Evolutionary conservation across 305 asterid genomes (phyloP).

Genomic region (Caryopteris hybrid): DNA sequence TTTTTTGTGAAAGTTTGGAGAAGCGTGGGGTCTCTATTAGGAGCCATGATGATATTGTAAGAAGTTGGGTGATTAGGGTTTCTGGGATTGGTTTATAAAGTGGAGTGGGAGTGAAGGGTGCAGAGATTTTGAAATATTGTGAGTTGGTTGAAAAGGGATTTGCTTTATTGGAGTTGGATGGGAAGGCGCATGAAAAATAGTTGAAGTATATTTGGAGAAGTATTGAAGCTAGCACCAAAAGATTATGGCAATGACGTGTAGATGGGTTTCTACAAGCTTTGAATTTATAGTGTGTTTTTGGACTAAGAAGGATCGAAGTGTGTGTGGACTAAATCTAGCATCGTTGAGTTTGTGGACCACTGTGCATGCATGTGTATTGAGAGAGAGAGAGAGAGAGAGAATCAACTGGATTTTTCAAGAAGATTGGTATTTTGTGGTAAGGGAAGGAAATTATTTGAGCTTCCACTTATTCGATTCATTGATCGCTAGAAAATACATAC

Average conservation of each 20-base stretch:
- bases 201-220: not conserved
- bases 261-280: conserved; percentile 3
- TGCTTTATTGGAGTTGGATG: too few relatives aligned
- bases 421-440: not conserved
- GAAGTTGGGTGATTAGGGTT: not conserved
- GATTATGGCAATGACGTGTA: not conserved
- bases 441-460: not conserved
- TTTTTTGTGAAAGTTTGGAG: conserved; percentile 20
- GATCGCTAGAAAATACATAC: too few relatives aligned
- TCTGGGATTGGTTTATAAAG: not conserved
- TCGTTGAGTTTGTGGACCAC: conserved; percentile 22
- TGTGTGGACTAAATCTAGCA: conserved; percentile 26
- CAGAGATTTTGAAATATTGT: too few relatives aligned
- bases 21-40: conserved; percentile 30
- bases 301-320: not conserved
- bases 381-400: conserved; percentile 3
- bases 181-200: too few relatives aligned
- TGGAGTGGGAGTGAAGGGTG: too few relatives aligned
- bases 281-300: conserved; percentile 27
- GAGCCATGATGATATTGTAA: conserved; percentile 37
- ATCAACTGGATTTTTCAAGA: conserved; percentile 21
- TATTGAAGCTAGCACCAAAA: not conserved
- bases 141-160: too few relatives aligned
- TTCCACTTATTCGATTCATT: conserved; percentile 1
- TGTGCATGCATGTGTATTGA: conserved; percentile 14